A percentile compares a stretch with the other conserved stretches of the same genome.
Evolutionary conservation across 495 filamentous ascomycete species (phyloP).

Genomic region (Sporormia fimetaria): DNA sequence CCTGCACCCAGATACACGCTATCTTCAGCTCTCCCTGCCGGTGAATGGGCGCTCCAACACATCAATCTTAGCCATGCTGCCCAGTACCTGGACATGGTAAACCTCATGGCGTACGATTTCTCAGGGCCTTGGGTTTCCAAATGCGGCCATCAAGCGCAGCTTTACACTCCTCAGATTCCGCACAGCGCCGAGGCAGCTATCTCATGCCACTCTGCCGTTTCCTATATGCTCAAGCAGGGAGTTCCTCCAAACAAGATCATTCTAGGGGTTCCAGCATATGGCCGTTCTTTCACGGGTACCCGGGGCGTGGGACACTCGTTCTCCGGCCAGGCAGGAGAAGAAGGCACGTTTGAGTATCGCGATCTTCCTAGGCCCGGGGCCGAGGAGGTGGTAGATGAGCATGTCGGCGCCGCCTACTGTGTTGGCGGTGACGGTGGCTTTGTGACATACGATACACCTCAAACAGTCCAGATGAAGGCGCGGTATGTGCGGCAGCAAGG

Average conservation of each 20-base stretch:
- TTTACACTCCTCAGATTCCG: slow-evolving; percentile 48
- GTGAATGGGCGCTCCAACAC: slow-evolving; percentile 59
- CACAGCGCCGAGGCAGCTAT: slow-evolving; percentile 39
- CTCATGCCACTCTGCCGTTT: slow-evolving; percentile 56
- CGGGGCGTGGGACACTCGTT: slow-evolving; percentile 52
- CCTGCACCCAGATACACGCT: slow-evolving; percentile 63
- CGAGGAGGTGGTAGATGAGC: slow-evolving; percentile 57
- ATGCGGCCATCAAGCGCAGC: slow-evolving; percentile 69
- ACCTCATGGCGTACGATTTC: slow-evolving; percentile 83
- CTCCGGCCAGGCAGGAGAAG: slow-evolving; percentile 56
- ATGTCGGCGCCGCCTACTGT: slow-evolving; percentile 63
- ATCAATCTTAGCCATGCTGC: slow-evolving; percentile 59
- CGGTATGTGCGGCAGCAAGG: slow-evolving; percentile 63
- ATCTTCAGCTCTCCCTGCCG: slow-evolving; percentile 73
- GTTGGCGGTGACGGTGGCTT: slow-evolving; percentile 75
- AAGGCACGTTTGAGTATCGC: slow-evolving; percentile 73
- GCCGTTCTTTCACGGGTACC: slow-evolving; percentile 65
- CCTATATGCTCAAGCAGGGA: slow-evolving; percentile 52
- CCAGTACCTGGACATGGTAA: slow-evolving; percentile 63
- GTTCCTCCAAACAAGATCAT: slow-evolving; percentile 67
- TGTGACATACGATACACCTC: slow-evolving; percentile 74
- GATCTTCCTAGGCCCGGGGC: slow-evolving; percentile 61
- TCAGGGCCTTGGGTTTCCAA: slow-evolving; percentile 61
- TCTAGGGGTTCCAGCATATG: slow-evolving; percentile 70
- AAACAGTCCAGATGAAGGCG: slow-evolving; percentile 76